Percentiles rank a stretch among this genome's conserved stretches.
These are phyloP conservation scores for Lentinula boryana DNA, from an alignment of 768 basidiomycete species.

Conservation along the genomic window DNA sequence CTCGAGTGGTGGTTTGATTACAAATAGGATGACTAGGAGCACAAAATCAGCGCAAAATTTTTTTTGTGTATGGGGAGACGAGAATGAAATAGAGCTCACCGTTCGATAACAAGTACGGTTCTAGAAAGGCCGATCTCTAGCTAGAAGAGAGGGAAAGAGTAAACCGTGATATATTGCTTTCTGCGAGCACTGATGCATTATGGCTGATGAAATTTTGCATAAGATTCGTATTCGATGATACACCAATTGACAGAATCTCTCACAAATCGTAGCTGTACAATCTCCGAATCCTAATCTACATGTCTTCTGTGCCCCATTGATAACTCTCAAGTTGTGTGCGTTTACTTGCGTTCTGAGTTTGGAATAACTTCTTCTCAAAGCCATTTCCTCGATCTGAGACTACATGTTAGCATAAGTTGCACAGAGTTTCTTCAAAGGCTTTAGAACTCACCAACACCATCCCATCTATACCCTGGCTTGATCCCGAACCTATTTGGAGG, in stretches of 20 bases:
- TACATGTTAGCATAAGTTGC: neutral
- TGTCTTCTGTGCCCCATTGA: conserved; percentile 88
- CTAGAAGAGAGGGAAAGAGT: no score
- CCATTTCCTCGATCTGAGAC: conserved; percentile 81
- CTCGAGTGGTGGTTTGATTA: neutral
- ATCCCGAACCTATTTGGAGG: conserved; percentile 96
- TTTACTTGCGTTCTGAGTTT: conserved; percentile 69
- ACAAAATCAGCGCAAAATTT: neutral
- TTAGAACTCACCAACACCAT: conserved; percentile 81
- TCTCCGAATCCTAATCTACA: conserved; percentile 40
- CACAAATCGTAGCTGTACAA: neutral
- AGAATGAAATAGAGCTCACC: no score
- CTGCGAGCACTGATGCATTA: neutral
- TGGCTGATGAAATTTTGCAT: neutral
- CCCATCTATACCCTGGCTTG: conserved; percentile 95
- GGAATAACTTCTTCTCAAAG: conserved; percentile 91
- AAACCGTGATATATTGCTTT: no score
- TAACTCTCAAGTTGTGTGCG: conserved; percentile 70
- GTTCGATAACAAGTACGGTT: no score
- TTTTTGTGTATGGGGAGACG: no score
- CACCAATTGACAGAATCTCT: neutral
- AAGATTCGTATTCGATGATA: neutral
- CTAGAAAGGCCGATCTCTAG: no score
- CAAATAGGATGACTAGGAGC: neutral
- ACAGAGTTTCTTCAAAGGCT: neutral